These are phyloP conservation scores for Trichoderma pleuroti DNA, from an alignment of 2,329 filamentous ascomycete species.

Conservation along the genomic window DNA sequence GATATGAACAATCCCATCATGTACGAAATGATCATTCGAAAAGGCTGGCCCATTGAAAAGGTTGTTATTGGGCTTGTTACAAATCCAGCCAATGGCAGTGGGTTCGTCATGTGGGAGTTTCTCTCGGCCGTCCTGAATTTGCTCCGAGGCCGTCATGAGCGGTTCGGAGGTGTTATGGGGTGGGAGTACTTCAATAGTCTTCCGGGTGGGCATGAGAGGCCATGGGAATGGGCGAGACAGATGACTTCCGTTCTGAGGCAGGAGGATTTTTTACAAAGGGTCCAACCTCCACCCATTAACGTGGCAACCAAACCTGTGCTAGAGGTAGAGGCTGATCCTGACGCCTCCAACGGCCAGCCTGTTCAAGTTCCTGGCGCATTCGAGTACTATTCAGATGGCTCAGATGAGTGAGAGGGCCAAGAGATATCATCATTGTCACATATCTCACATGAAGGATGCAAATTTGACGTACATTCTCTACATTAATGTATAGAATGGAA, in stretches of 20 bases:
- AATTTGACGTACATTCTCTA: not conserved
- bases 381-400: slow-evolving; percentile 35
- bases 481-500: not conserved
- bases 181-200: slow-evolving; percentile 92
- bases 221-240: slow-evolving; percentile 74
- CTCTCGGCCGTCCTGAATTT: slow-evolving; percentile 42
- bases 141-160: slow-evolving; percentile 51
- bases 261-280: slow-evolving; percentile 24
- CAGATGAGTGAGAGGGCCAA: slow-evolving; percentile 12
- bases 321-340: slow-evolving; percentile 28
- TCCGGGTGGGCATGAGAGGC: slow-evolving; percentile 58
- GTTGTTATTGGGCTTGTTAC: slow-evolving; percentile 81
- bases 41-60: slow-evolving; percentile 69
- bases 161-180: slow-evolving; percentile 85
- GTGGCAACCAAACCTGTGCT: not conserved
- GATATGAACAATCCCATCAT: slow-evolving; percentile 43
- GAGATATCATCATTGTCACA: too few species aligned
- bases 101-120: slow-evolving; percentile 48
- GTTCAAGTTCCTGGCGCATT: slow-evolving; percentile 31
- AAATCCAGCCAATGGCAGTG: slow-evolving; percentile 67
- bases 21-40: slow-evolving; percentile 51
- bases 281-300: not conserved
- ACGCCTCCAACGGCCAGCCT: slow-evolving; percentile 27
- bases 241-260: slow-evolving; percentile 52
- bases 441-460: not conserved